Evolutionary conservation across 345 rosid genomes (phyloP).

Genomic region (Salix caprea): DNA sequence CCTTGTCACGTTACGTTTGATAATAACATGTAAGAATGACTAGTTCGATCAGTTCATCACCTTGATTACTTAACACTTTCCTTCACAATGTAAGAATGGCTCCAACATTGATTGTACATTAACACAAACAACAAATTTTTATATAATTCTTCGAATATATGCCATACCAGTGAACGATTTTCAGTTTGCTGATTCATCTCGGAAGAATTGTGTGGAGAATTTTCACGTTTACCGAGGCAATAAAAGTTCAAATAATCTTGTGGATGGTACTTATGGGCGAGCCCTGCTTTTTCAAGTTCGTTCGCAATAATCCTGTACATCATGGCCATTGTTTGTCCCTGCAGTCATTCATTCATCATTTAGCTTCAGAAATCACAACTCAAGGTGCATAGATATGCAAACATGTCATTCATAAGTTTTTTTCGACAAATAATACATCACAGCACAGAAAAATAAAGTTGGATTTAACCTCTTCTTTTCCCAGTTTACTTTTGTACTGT

Average conservation of each 20-base stretch:
- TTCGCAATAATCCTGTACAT: constrained; percentile 56
- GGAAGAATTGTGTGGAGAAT: constrained; percentile 13
- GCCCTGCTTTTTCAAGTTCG: constrained; percentile 44
- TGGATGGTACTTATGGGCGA: constrained; percentile 38
- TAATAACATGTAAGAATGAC: neutral
- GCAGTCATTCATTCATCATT: constrained; percentile 10
- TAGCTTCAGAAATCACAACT: neutral
- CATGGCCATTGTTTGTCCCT: constrained; percentile 71
- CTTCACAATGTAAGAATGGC: no score
- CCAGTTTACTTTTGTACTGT: no score
- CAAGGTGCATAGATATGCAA: neutral
- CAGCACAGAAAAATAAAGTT: no score
- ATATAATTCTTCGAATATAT: neutral
- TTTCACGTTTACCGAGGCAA: constrained; percentile 70
- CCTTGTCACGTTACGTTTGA: neutral
- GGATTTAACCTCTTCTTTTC: no score
- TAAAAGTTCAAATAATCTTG: constrained; percentile 62
- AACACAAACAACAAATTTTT: neutral
- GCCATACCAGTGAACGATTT: constrained; percentile 39
- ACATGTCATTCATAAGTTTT: no score
- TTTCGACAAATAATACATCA: no score
- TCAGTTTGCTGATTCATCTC: constrained; percentile 28
- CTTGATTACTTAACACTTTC: neutral
- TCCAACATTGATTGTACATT: neutral
- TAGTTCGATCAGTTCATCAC: neutral